Base-by-base conservation (phyloP, 2,329 filamentous ascomycete genomes). In the Paraphoma sp. region DNA sequence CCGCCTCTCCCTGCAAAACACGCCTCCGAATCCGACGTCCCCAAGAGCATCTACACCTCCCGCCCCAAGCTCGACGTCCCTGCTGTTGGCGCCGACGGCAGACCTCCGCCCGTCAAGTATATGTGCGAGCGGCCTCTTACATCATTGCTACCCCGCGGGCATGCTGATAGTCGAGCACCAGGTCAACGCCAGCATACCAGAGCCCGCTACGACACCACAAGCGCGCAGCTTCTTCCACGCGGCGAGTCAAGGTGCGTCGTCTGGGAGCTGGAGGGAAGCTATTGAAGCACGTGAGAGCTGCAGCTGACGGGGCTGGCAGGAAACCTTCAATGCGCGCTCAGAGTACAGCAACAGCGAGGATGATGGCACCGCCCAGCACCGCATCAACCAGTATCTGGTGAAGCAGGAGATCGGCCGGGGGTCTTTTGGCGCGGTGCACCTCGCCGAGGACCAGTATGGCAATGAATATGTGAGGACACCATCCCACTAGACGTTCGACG, bases 361-460 rank as follows among this genome's bases (percentile, higher is more conserved):
- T 64, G 92, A 97, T 71, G 93, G 93, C 28, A 85, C 83, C 48
- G 88, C 90, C 2, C 88, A 96, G 72, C 92, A 96, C 72, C 86
- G 88, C 55, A 94, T 98, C 80, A 98, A 98, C 76, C 94, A 98
- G 79, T 99, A 98, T 76, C 84, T 90, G 55, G 95, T 99, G 71
- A 89, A 90, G 76, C 90, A 96, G 75, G 94, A 98, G 81, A 97
- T 99, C 68, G 95, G 95, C n/a, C 85, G 93, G 63, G 95, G 95
- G 16, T 98, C 94, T 0, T 99, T 96, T 75, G 95, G 95, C 7
- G 90, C 93, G 10, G 95, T 99, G 12, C 93, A 98, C 78, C 82
- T 94, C 17, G 95, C 93, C 18, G 87, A 87, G 2, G 94, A 99
- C 78, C 93, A 97, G 76, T 95, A 89, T 79, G 94, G 93, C 42